Evolutionary conservation across 139 green algal genomes (phyloP).

Genomic region (Chlorella vulgaris): DNA sequence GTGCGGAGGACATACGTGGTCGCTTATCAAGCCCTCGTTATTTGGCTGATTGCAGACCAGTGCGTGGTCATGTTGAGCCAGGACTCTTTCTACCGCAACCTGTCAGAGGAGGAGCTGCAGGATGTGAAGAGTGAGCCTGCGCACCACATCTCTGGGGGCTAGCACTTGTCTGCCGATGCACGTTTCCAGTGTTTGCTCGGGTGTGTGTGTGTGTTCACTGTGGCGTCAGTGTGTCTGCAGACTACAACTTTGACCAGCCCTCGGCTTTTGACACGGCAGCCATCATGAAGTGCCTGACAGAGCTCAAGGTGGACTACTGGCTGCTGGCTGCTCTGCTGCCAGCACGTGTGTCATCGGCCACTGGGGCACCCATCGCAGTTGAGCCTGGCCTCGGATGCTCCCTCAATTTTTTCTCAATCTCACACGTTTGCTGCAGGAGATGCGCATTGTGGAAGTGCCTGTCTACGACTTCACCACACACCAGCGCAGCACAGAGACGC

Average conservation of each 20-base stretch:
- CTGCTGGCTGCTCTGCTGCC: too few relatives aligned
- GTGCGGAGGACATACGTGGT: too few relatives aligned
- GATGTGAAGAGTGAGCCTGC: constrained; percentile 53
- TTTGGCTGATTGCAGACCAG: constrained; percentile 60
- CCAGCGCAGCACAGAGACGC: constrained; percentile 60
- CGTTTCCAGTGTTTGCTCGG: background rate
- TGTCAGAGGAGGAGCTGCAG: constrained; percentile 72
- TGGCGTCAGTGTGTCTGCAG: constrained; percentile 15
- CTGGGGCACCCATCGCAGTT: too few relatives aligned
- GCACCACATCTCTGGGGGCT: too few relatives aligned
- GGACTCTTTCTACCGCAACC: constrained; percentile 93
- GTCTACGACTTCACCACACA: constrained; percentile 95
- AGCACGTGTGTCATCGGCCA: too few relatives aligned
- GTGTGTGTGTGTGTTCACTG: background rate
- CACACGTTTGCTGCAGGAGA: constrained; percentile 37
- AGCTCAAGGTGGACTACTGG: constrained; percentile 56
- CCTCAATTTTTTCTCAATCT: background rate
- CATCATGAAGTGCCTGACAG: constrained; percentile 68
- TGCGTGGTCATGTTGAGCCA: constrained; percentile 91
- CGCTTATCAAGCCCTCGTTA: too few relatives aligned
- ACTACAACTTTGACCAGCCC: constrained; percentile 97
- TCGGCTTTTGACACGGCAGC: constrained; percentile 81
- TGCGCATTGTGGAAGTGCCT: constrained; percentile 81
- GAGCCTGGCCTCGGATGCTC: too few relatives aligned
- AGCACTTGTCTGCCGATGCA: too few relatives aligned